Percentiles rank a stretch among this genome's conserved stretches.
phyloP scores from a whole-genome alignment of 805 yeast genomes.

The Suhomyces prunicola region DNA sequence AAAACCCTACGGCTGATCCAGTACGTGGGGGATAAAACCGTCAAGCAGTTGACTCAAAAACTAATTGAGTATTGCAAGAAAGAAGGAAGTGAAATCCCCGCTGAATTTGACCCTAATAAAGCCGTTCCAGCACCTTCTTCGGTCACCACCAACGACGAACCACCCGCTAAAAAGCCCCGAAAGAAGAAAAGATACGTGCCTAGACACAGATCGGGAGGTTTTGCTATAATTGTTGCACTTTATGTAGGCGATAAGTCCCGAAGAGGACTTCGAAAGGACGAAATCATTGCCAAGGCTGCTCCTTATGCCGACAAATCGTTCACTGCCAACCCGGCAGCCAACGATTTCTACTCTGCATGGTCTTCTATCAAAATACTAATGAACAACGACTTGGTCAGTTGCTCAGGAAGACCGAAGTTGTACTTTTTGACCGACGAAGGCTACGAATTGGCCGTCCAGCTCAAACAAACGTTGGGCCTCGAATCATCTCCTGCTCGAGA shows the following conservation, averaged over 20 bases:
- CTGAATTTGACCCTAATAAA: slow-evolving; percentile 14
- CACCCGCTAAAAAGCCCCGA: slow-evolving; percentile 1
- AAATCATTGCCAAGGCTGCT: slow-evolving; percentile 51
- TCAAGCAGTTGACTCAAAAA: slow-evolving; percentile 45
- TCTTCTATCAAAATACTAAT: slow-evolving; percentile 59
- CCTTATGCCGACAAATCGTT: slow-evolving; percentile 59
- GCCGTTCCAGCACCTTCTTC: neutral
- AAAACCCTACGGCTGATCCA: slow-evolving; percentile 56
- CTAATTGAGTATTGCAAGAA: slow-evolving; percentile 55
- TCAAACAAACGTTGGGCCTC: slow-evolving; percentile 46
- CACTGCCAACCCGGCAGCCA: slow-evolving; percentile 54
- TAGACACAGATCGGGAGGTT: slow-evolving; percentile 73
- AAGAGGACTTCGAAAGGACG: slow-evolving; percentile 63
- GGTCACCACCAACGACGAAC: neutral
- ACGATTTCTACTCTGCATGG: slow-evolving; percentile 76
- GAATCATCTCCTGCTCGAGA: slow-evolving; percentile 15
- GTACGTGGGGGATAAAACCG: slow-evolving; percentile 71
- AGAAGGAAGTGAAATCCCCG: slow-evolving; percentile 47
- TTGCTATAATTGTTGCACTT: slow-evolving; percentile 70
- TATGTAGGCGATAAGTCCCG: slow-evolving; percentile 44
- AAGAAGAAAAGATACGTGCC: slow-evolving; percentile 57
- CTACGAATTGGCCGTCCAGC: slow-evolving; percentile 51
- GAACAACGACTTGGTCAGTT: slow-evolving; percentile 55
- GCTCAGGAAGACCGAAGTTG: slow-evolving; percentile 54
- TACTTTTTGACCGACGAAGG: slow-evolving; percentile 75